A percentile compares a stretch with the other conserved stretches of the same genome.
phyloP scores from a whole-genome alignment of 176 grass and related monocot species.

The Aegilops bicornis region DNA sequence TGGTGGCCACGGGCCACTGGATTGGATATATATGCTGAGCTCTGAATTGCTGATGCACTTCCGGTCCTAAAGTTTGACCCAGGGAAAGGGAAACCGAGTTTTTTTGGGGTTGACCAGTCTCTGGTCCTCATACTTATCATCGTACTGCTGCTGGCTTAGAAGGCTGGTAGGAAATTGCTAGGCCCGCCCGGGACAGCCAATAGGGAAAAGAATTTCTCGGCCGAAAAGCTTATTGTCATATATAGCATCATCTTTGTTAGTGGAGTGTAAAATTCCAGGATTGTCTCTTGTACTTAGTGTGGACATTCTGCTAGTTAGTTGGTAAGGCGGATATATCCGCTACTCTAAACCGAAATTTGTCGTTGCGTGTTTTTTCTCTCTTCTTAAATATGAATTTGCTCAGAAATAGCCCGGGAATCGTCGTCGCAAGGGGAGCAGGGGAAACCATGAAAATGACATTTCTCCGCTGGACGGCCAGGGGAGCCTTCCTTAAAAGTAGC shows the following conservation, averaged over 20 bases:
- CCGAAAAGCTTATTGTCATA: neutral
- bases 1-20: neutral
- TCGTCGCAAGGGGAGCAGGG: neutral
- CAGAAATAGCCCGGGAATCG: neutral
- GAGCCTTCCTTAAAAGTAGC: neutral
- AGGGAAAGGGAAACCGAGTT: slow-evolving; percentile 33
- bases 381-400: neutral
- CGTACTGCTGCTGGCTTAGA: neutral
- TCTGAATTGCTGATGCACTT: neutral
- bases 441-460: too few species aligned
- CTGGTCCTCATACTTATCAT: slow-evolving; percentile 35
- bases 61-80: slow-evolving; percentile 48
- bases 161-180: slow-evolving; percentile 16
- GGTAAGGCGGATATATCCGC: too few species aligned
- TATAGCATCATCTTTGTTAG: slow-evolving; percentile 15
- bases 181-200: neutral
- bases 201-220: neutral
- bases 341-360: too few species aligned
- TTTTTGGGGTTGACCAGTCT: slow-evolving; percentile 5
- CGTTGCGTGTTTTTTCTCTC: too few species aligned
- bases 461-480: too few species aligned
- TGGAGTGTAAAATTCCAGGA: neutral
- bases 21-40: neutral
- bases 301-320: neutral
- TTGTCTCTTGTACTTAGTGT: neutral